These are phyloP conservation scores for Wakefieldia striispora DNA, from an alignment of 768 basidiomycete species.

Conservation along the genomic window DNA sequence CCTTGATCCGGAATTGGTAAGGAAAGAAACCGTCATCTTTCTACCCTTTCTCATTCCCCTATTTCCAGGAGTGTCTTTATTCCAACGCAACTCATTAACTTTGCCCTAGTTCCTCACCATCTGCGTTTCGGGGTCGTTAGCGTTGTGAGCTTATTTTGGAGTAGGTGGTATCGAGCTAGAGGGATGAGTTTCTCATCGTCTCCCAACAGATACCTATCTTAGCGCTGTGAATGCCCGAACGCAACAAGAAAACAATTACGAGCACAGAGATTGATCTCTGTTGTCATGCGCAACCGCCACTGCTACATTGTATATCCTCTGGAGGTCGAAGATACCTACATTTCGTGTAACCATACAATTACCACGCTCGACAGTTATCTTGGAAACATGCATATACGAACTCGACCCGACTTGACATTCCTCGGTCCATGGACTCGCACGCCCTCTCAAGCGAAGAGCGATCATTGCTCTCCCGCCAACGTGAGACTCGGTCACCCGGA, in stretches of 20 bases:
- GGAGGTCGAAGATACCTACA: slow-evolving; percentile 7
- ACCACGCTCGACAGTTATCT: not conserved
- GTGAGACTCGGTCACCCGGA: no score
- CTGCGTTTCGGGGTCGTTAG: slow-evolving; percentile 72
- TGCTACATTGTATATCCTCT: slow-evolving; percentile 8
- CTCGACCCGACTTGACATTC: no score
- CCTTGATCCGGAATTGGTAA: slow-evolving; percentile 75
- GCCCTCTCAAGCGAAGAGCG: no score
- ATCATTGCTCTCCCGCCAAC: no score
- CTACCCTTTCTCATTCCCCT: not conserved
- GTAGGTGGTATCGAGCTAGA: slow-evolving; percentile 41
- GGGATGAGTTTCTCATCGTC: not conserved
- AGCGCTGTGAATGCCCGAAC: slow-evolving; percentile 50
- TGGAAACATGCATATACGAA: no score
- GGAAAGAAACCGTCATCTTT: slow-evolving; percentile 5
- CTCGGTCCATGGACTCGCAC: no score
- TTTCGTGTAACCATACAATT: slow-evolving; percentile 10
- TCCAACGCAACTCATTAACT: slow-evolving; percentile 79
- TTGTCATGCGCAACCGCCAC: not conserved
- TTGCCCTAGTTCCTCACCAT: slow-evolving; percentile 72
- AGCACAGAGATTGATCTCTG: slow-evolving; percentile 2
- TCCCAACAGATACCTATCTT: slow-evolving; percentile 57
- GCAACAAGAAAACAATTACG: slow-evolving; percentile 1
- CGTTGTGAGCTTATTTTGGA: slow-evolving; percentile 81
- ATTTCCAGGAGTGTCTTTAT: slow-evolving; percentile 62